A percentile compares a stretch with the other conserved stretches of the same genome.
Conservation (phyloP, 495 filamentous ascomycete species). For the Trichocladium uniseriatum region DNA sequence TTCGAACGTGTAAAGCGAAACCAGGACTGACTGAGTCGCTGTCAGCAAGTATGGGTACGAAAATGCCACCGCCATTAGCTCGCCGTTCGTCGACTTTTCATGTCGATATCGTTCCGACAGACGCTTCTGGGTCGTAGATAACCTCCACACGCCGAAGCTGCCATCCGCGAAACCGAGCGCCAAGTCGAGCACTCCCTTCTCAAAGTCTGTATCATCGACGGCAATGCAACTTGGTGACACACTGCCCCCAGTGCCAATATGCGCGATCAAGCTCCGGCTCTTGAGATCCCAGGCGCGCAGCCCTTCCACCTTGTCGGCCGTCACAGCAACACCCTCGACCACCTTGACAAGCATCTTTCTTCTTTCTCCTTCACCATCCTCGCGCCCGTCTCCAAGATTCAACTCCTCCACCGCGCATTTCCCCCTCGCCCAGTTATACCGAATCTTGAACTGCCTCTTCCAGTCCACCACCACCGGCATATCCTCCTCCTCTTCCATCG, state of each 20-base stretch:
- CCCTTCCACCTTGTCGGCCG: conserved; percentile 58
- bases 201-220: conserved; percentile 41
- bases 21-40: conserved; percentile 58
- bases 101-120: conserved; percentile 48
- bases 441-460: conserved; percentile 84
- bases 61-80: conserved; percentile 66
- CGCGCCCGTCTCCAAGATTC: conserved; percentile 39
- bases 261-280: conserved; percentile 47
- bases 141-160: conserved; percentile 57
- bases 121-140: conserved; percentile 36
- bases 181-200: conserved; percentile 38
- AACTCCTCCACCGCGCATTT: conserved; percentile 73
- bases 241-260: conserved; percentile 24
- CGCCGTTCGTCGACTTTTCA: conserved; percentile 47
- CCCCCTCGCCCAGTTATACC: conserved; percentile 86
- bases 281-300: conserved; percentile 72
- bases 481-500: not conserved
- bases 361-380: not conserved
- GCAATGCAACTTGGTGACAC: conserved; percentile 58
- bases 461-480: conserved; percentile 38
- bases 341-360: conserved; percentile 54
- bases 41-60: conserved; percentile 69
- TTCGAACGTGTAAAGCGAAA: conserved; percentile 66
- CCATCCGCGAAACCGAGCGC: conserved; percentile 72
- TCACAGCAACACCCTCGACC: conserved; percentile 65